Evolutionary conservation across 2,329 filamentous ascomycete genomes (phyloP), one percentile per base, ranked within the genome.

Genomic region (Orbilia oligospora): DNA sequence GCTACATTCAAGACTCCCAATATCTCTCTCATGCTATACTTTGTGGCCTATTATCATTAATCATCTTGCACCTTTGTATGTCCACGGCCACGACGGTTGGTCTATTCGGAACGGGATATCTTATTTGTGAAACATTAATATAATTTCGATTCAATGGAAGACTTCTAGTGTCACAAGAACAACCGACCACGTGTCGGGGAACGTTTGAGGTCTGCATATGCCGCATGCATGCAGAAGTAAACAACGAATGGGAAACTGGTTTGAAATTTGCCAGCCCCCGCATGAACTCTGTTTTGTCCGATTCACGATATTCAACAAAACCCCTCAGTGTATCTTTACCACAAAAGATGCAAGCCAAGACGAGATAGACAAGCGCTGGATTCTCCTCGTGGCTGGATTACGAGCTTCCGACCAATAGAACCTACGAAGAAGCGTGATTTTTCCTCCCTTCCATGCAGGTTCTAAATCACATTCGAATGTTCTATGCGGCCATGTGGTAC

Each of bases 391-490:
- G 30, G 44, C 38, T 48, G 58, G 22, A 46, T 64, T n/a, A 48
- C 58, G 22, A 46, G 48, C 16, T 51, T 51, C 10, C 18, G 22
- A 18, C 58, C 38, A 46, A 48, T 64, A 10, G 22, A 64, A 24
- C 3, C 8, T 18, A 20, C 44, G 30, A 22, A 36, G 30, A 58
- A n/a, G 30, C 20, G 53, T 18, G 30, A 58, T 6, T 24, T 24
- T 58, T 44, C 44, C 36, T 61, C 41, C 56, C 56, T 61, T 61
- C 56, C 56, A 61, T 44, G 56, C 56, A 61, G 16, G 12, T 61
- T 24, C 36, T 61, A 36, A 24, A 44, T 24, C 56, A 58, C 33
- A n/a, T n/a, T n/a, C n/a, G 56, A 44, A 30, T 24, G 10, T 41
- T 61, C 56, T 14, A 41, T 61, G 56, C 36, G 12, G 53, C 36